Conservation (phyloP, 495 filamentous ascomycete genomes). For the Talaromyces wortmannii region DNA sequence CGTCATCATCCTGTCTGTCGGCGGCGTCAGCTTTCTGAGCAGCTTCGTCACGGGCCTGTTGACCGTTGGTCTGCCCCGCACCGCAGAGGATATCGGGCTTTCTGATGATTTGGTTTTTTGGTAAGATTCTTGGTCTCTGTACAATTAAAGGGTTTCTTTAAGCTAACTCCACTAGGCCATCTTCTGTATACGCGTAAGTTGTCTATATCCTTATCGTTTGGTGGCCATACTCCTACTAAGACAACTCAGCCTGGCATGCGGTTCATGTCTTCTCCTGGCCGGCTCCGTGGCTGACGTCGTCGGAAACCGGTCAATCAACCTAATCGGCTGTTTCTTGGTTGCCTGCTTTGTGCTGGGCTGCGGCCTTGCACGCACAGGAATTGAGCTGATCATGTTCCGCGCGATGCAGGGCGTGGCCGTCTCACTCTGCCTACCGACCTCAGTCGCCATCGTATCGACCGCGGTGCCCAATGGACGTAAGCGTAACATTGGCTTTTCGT, state of each 20-base stretch:
- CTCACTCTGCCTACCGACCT: conserved; percentile 42
- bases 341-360: conserved; percentile 36
- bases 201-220: neutral
- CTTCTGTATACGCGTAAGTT: conserved; percentile 3
- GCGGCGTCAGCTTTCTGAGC: conserved; percentile 29
- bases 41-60: conserved; percentile 34
- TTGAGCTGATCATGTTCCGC: conserved; percentile 46
- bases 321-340: conserved; percentile 37
- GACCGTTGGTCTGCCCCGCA: conserved; percentile 39
- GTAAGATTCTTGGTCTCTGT: conserved; percentile 20
- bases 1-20: conserved; percentile 11
- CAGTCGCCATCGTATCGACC: conserved; percentile 42
- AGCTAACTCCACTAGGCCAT: neutral
- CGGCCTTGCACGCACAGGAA: conserved; percentile 34
- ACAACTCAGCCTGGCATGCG: conserved; percentile 30
- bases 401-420: conserved; percentile 40
- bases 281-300: conserved; percentile 47
- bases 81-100: conserved; percentile 33
- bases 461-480: conserved; percentile 29
- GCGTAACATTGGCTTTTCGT: conserved; percentile 47
- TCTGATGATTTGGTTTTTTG: conserved; percentile 30
- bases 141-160: neutral
- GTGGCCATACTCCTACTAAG: neutral
- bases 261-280: conserved; percentile 40
- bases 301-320: conserved; percentile 32